Evolutionary conservation across 139 green algal genomes (phyloP).

Genomic region (Micractinium sp.): DNA sequence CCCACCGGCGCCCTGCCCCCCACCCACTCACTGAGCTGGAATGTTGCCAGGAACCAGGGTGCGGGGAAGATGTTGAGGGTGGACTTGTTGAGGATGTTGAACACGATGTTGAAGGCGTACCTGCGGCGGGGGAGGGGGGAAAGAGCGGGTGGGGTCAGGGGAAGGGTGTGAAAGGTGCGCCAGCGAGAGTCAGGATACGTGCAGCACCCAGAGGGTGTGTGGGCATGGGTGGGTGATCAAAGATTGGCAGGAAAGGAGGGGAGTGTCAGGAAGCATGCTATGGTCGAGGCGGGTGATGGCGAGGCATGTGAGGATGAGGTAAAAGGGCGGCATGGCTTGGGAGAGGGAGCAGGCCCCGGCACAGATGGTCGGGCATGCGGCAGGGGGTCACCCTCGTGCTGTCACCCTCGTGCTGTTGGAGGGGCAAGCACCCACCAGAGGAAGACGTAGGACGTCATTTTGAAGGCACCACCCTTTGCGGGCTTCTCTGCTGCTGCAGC

Average conservation of each 20-base stretch:
- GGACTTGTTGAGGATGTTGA: conserved; percentile 94
- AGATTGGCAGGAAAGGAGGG: too few relatives aligned
- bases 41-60: conserved; percentile 86
- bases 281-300: too few relatives aligned
- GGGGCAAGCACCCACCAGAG: conserved; percentile 1
- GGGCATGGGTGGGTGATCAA: too few relatives aligned
- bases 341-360: not conserved
- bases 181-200: too few relatives aligned
- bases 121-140: conserved; percentile 33
- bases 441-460: conserved; percentile 17
- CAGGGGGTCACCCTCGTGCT: not conserved
- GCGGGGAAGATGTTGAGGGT: conserved; percentile 86
- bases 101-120: conserved; percentile 93
- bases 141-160: too few relatives aligned
- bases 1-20: not conserved
- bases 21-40: conserved; percentile 76
- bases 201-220: too few relatives aligned
- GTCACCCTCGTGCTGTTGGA: not conserved
- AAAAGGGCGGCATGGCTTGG: too few relatives aligned
- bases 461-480: not conserved
- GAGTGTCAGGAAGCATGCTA: not conserved
- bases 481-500: not conserved
- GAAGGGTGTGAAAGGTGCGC: too few relatives aligned
- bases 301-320: too few relatives aligned
- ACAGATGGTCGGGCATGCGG: not conserved